Base-by-base conservation (phyloP, 129 eudicot genomes). In the Helianthus tuberosus region DNA sequence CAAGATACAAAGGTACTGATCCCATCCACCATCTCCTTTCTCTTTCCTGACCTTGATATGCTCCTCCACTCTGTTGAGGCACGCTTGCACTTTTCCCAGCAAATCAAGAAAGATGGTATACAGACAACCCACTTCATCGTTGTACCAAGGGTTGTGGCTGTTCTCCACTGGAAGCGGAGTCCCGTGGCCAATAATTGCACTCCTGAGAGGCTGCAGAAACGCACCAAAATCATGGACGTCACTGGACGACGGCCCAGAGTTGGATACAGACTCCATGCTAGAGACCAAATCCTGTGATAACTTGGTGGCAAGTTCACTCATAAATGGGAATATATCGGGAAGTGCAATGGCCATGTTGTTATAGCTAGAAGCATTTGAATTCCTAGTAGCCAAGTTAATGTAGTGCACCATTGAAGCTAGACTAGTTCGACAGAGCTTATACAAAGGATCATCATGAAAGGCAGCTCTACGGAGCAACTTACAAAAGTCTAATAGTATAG, bases 401-500 rank as follows among this genome's bases (percentile, higher is more conserved):
- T 32, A 32, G 36, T 32, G 36, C 69, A 87, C 55, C 88, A 92
- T 75, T 1, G 82, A 70, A 20, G 88, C 96, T 54, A 93, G 77
- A 64, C 76, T 73, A 69, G 77, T 73, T 41, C 94, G 72, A 73
- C 98, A 93, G 9, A 77, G 17, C 41, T 9, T 29, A 76, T 87
- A 93, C 59, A 93, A 68, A 11, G 66, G 75, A 73, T 89, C 95
- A 25, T 72, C 77, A 20, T 2, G 74, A 1, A 77, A 75, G 3
- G 68, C 67, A 8, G 64, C 73, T 23, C 72, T 64, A 16, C 75
- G 70, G 35, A 93, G 82, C 84, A 89, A 79, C 69, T 74, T 85
- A 78, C 95, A 93, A 54, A 93, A 93, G 20, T 87, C 90, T 71
- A 93, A 85, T 23, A 87, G 77, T 61, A 89, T 76, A 0, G 82